Evolutionary conservation across 805 yeast genomes (phyloP), one percentile per base, ranked within the genome.

Genomic region (Nadsonia fulvescens): DNA sequence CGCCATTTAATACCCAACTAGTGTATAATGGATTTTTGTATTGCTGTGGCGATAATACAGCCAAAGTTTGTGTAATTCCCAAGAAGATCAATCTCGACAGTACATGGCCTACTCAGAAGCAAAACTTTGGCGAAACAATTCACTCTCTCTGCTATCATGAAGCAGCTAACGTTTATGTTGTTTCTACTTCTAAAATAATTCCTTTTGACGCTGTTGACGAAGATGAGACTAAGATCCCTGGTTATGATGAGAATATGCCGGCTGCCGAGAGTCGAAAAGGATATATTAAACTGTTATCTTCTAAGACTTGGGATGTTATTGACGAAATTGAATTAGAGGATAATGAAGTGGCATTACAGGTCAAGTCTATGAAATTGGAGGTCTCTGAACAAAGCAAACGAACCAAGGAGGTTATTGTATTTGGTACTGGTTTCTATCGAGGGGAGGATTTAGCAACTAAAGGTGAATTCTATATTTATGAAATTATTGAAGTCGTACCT

Each of bases 401-500:
- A 26, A 65, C 60, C 34, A 66, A 69, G 34, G 89, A 77, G 40
- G 65, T 68, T 26, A 50, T 89, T 6, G 70, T 79, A 1, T 56
- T 74, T n/a, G 96, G 95, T 10, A 66, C 83, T 2, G 75, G 89
- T 1, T 56, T 61, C 29, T 62, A 70, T 27, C 61, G 86, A 31
- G 68, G 71, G 32, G 98, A 86, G 43, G 93, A 82, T 49, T 52
- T 74, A 32, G 63, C 78, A 3, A 65, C 91, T 0, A 66, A 69
- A 39, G 98, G 98, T 1, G 56, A 71, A 1, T 75, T 79, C 49
- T 66, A 67, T 31, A 53, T 83, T 1, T 71, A 54, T 40, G 93
- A 82, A 36, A 58, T 77, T 15, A 70, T 75, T 29, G 82, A 72
- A 32, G 74, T 82, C 45, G 79, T 78, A 35, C 93, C 94, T 0